Evolutionary conservation across 164 flowering plant species (phyloP).

Genomic region (grape (Vitis vinifera)): DNA sequence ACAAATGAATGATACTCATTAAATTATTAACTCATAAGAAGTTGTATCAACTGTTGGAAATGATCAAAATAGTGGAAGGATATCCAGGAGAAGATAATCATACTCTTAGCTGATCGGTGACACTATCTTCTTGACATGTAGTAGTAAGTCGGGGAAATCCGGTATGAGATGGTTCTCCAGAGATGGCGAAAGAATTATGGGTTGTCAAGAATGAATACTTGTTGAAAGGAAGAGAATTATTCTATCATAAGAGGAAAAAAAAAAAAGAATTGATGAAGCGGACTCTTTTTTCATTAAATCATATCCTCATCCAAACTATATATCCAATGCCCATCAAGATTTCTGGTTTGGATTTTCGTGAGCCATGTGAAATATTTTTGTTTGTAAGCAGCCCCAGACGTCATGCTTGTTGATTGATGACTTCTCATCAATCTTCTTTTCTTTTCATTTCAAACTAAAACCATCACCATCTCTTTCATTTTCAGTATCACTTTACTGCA

Average conservation of each 20-base stretch:
- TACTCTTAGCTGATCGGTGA: constrained; percentile 27
- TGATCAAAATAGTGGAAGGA: too few relatives aligned
- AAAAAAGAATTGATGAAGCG: background rate
- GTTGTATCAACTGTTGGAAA: background rate
- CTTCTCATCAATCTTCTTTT: too few relatives aligned
- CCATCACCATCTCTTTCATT: too few relatives aligned
- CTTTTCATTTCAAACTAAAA: too few relatives aligned
- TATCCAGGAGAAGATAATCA: background rate
- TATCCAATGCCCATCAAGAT: too few relatives aligned
- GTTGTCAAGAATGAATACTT: constrained; percentile 19
- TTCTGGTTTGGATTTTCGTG: too few relatives aligned
- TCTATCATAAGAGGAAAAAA: background rate
- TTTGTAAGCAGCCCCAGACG: too few relatives aligned
- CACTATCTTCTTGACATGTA: constrained; percentile 13
- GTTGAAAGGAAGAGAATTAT: constrained; percentile 21
- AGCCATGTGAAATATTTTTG: too few relatives aligned
- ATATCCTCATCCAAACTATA: too few relatives aligned
- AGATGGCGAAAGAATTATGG: constrained; percentile 21
- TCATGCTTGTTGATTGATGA: too few relatives aligned
- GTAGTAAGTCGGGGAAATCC: constrained; percentile 5
- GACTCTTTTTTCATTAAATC: background rate
- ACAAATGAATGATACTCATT: background rate
- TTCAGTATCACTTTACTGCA: too few relatives aligned
- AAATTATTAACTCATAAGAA: background rate
- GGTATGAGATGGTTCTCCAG: constrained; percentile 9